A percentile compares a stretch with the other conserved stretches of the same genome.
These are phyloP conservation scores for Nelumbo lutea DNA, from an alignment of 164 flowering plant species.

Conservation along the genomic window DNA sequence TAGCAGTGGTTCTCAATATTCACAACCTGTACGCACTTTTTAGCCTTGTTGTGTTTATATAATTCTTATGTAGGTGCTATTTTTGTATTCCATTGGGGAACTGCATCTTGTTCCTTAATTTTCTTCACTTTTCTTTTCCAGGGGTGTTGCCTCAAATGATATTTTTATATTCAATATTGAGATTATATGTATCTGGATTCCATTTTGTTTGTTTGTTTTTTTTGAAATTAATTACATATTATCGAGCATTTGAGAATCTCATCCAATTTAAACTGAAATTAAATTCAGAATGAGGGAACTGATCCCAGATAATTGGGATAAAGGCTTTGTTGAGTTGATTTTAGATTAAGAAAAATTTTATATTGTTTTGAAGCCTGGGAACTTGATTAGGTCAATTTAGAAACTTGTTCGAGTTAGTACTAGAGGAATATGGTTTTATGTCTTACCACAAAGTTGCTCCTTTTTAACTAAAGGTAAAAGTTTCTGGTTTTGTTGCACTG, in stretches of 20 bases:
- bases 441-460: not conserved
- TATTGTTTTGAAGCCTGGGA: not conserved
- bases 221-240: no score
- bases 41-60: not conserved
- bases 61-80: not conserved
- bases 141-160: not conserved
- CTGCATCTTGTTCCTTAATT: not conserved
- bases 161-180: no score
- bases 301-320: no score
- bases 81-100: not conserved
- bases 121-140: not conserved
- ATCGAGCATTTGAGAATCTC: no score
- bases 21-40: constrained; percentile 52
- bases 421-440: not conserved
- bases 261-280: no score
- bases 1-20: constrained; percentile 41
- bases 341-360: not conserved
- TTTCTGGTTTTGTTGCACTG: not conserved
- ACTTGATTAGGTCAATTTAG: not conserved
- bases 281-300: no score
- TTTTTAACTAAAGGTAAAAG: not conserved
- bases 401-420: not conserved
- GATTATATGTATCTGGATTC: no score
- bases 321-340: not conserved
- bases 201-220: no score